Conservation (phyloP, 768 basidiomycete genomes). For the Clavulina sp. region DNA sequence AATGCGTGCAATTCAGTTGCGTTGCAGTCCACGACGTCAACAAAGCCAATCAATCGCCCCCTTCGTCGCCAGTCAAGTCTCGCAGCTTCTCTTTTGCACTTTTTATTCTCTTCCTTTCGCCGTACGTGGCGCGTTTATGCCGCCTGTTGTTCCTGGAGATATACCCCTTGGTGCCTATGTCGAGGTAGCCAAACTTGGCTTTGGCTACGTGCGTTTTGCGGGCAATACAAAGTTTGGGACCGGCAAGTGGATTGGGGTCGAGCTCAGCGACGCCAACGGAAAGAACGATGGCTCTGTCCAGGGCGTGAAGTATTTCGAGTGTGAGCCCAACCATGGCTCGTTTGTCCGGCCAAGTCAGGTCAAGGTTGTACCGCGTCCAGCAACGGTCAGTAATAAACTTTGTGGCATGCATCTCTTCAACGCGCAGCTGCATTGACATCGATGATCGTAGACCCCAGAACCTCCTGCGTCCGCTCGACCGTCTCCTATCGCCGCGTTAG, state of each 20-base stretch:
- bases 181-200: conserved; percentile 57
- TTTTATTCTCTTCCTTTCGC: neutral
- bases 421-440: neutral
- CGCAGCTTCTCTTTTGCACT: neutral
- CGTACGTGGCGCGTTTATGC: neutral
- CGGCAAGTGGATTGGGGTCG: conserved; percentile 93
- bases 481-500: too few species aligned
- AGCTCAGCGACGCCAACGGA: conserved; percentile 63
- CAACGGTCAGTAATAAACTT: too few species aligned
- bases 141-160: conserved; percentile 5
- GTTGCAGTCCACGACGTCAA: too few species aligned
- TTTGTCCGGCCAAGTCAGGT: conserved; percentile 82
- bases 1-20: too few species aligned
- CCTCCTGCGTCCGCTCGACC: conserved; percentile 4
- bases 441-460: neutral
- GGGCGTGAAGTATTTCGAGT: conserved; percentile 66
- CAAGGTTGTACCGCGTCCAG: conserved; percentile 29
- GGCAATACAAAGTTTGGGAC: conserved; percentile 68
- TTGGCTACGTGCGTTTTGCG: conserved; percentile 71
- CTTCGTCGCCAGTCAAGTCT: neutral
- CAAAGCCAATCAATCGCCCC: too few species aligned
- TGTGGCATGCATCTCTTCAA: too few species aligned
- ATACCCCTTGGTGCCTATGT: conserved; percentile 54
- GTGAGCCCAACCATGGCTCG: conserved; percentile 60
- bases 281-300: conserved; percentile 92